Conservation (phyloP, 345 rosid species). For the Gynandropsis gynandra region DNA sequence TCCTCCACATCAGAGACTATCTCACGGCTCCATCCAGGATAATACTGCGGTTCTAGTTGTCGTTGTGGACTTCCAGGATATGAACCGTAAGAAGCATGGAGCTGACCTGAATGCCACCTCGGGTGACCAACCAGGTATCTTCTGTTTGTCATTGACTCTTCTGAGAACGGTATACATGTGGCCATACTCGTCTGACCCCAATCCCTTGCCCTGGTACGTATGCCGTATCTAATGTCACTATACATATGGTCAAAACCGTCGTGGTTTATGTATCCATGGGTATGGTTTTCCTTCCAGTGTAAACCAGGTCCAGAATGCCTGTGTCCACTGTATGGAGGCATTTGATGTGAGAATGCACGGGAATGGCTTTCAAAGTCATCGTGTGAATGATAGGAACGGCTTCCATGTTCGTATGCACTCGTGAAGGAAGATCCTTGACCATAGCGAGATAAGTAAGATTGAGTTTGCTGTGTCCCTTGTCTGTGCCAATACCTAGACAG, state of each 20-base stretch:
- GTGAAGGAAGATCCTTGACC: slow-evolving; percentile 21
- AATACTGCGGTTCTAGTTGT: slow-evolving; percentile 37
- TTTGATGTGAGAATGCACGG: slow-evolving; percentile 24
- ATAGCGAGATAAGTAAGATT: slow-evolving; percentile 31
- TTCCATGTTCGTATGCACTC: slow-evolving; percentile 31
- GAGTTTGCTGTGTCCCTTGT: slow-evolving; percentile 32
- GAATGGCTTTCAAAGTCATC: slow-evolving; percentile 33
- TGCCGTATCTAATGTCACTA: not conserved
- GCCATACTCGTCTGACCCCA: slow-evolving; percentile 29
- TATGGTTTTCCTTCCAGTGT: slow-evolving; percentile 33
- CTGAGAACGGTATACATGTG: slow-evolving; percentile 38
- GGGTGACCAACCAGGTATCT: slow-evolving; percentile 30
- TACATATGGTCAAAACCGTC: slow-evolving; percentile 24
- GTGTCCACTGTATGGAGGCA: too few relatives aligned
- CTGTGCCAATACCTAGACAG: slow-evolving; percentile 35
- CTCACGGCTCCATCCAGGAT: slow-evolving; percentile 29
- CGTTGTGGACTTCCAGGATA: slow-evolving; percentile 53
- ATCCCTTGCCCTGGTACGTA: slow-evolving; percentile 19
- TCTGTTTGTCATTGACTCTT: slow-evolving; percentile 28
- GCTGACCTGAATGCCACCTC: slow-evolving; percentile 31
- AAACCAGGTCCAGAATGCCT: slow-evolving; percentile 25
- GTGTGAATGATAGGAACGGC: slow-evolving; percentile 37
- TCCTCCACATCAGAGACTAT: slow-evolving; percentile 38
- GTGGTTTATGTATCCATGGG: slow-evolving; percentile 15
- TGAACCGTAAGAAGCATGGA: slow-evolving; percentile 33